Conservation (phyloP, 2,329 filamentous ascomycete species). For the Scytalidium sp. region DNA sequence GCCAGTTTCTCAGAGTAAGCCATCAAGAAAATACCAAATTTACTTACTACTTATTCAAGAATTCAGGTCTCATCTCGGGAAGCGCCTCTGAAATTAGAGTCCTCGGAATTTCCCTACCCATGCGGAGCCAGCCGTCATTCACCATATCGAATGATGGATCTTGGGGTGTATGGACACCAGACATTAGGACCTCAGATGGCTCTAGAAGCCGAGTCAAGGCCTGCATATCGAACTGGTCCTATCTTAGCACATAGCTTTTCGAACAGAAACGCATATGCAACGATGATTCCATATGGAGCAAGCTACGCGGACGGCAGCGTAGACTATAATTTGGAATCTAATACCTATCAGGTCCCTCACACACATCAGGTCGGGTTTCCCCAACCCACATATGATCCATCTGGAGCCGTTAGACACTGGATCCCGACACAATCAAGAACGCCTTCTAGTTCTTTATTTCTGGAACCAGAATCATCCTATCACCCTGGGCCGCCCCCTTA, state of each 20-base stretch:
- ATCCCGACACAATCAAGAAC: slow-evolving; percentile 12
- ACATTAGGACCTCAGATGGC: background rate
- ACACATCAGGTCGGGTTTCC: background rate
- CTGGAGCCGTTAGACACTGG: slow-evolving; percentile 12
- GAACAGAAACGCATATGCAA: slow-evolving; percentile 3
- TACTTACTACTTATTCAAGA: slow-evolving; percentile 7
- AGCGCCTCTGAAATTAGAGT: slow-evolving; percentile 22
- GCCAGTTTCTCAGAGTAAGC: slow-evolving; percentile 77
- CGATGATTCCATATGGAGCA: background rate
- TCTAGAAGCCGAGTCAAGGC: background rate
- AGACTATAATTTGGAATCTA: background rate
- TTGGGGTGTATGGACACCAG: slow-evolving; percentile 8
- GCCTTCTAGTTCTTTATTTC: slow-evolving; percentile 13
- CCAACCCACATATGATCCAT: slow-evolving; percentile 9
- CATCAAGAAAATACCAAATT: background rate
- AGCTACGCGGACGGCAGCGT: background rate
- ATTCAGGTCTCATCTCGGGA: slow-evolving; percentile 25
- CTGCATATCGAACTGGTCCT: slow-evolving; percentile 1
- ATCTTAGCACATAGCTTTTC: background rate
- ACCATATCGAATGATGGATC: slow-evolving; percentile 18
- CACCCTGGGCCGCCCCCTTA: slow-evolving; percentile 14
- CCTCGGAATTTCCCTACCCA: slow-evolving; percentile 16
- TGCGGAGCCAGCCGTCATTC: slow-evolving; percentile 13
- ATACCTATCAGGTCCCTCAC: background rate
- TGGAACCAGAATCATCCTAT: slow-evolving; percentile 13